phyloP scores from a whole-genome alignment of 2,329 filamentous ascomycete species.

The Zelopaecilomyces penicillatus region DNA sequence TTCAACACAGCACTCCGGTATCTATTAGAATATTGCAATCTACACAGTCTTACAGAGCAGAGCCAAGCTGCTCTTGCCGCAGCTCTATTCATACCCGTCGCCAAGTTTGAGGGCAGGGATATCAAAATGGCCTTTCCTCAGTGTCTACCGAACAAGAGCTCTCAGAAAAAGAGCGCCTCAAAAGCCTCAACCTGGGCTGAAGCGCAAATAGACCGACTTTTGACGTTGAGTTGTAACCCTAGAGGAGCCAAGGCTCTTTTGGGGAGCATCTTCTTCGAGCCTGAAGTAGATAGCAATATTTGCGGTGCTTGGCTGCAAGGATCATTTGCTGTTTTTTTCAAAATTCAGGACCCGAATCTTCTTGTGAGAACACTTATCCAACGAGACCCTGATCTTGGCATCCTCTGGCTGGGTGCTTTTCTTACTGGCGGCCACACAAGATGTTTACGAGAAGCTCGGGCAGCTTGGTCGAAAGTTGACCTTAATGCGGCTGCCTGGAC shows the following conservation, averaged over 20 bases:
- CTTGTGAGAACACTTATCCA: conserved; percentile 10
- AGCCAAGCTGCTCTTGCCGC: conserved; percentile 20
- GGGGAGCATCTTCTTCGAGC: conserved; percentile 14
- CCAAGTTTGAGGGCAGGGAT: conserved; percentile 15
- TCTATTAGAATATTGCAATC: conserved; percentile 18
- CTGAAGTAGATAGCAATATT: conserved; percentile 10
- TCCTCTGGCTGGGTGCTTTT: conserved; percentile 15
- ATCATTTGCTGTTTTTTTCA: conserved; percentile 12
- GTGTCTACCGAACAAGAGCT: not conserved
- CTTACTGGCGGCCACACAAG: conserved; percentile 8
- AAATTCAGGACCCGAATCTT: conserved; percentile 3
- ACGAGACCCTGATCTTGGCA: conserved; percentile 12
- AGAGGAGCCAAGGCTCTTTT: conserved; percentile 11
- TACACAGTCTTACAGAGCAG: conserved; percentile 17
- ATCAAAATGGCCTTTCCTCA: conserved; percentile 8
- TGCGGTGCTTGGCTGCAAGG: conserved; percentile 15
- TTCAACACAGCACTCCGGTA: conserved; percentile 16
- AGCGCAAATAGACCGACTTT: conserved; percentile 11
- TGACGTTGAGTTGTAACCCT: conserved; percentile 15
- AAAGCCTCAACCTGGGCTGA: not conserved
- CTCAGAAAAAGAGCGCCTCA: not conserved
- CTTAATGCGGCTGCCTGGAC: conserved; percentile 13
- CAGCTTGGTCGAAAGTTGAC: conserved; percentile 11
- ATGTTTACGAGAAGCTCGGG: conserved; percentile 6
- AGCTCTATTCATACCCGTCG: conserved; percentile 18